Conservation (phyloP, 2,329 filamentous ascomycete species). For the Fusarium palustre region DNA sequence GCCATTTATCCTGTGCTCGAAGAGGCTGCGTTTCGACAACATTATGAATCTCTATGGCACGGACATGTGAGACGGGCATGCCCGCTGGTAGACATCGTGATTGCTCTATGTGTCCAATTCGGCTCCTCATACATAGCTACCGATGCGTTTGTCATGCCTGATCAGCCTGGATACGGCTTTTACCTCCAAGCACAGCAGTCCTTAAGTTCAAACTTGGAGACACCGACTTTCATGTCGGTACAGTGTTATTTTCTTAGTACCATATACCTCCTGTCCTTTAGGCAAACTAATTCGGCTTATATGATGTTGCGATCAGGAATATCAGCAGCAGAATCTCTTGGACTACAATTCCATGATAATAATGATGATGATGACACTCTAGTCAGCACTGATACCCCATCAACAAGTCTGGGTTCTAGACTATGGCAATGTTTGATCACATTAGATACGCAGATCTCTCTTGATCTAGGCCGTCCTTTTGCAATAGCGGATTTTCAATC, state of each 20-base stretch:
- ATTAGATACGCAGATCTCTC: slow-evolving; percentile 36
- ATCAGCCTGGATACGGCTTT: slow-evolving; percentile 55
- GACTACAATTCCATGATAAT: slow-evolving; percentile 20
- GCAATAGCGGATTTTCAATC: neutral
- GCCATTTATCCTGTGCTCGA: slow-evolving; percentile 53
- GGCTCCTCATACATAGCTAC: slow-evolving; percentile 47
- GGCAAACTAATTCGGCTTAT: slow-evolving; percentile 37
- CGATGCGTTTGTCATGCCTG: slow-evolving; percentile 49
- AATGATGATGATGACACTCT: neutral
- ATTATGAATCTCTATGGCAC: slow-evolving; percentile 43
- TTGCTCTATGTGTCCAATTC: slow-evolving; percentile 65
- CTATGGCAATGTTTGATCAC: slow-evolving; percentile 41
- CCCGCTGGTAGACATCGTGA: slow-evolving; percentile 63
- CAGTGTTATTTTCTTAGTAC: slow-evolving; percentile 61
- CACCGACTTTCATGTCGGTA: slow-evolving; percentile 57
- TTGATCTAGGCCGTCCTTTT: slow-evolving; percentile 39
- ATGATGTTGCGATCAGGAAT: slow-evolving; percentile 34
- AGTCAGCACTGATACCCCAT: neutral
- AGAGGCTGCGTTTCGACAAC: slow-evolving; percentile 40
- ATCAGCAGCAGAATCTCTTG: slow-evolving; percentile 34
- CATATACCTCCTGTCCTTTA: slow-evolving; percentile 54
- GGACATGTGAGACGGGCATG: slow-evolving; percentile 54
- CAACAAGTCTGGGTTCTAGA: neutral
- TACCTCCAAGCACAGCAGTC: slow-evolving; percentile 60
- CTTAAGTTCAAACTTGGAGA: slow-evolving; percentile 56